Evolutionary conservation across 768 basidiomycete species (phyloP).

Genomic region (Tricholoma furcatifolium): DNA sequence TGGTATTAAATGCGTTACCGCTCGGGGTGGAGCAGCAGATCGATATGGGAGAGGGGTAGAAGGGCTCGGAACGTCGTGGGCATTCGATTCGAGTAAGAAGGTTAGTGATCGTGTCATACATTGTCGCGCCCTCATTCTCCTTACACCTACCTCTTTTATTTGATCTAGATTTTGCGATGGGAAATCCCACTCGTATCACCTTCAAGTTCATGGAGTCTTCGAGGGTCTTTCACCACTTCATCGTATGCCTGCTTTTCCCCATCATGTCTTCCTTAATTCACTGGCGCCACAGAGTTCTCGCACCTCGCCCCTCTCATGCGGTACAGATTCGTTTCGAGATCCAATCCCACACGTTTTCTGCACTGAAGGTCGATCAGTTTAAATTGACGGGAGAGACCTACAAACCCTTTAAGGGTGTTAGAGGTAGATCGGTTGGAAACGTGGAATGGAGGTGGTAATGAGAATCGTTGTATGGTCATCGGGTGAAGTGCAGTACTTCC

Average conservation of each 20-base stretch:
- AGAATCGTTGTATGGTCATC: slow-evolving; percentile 4
- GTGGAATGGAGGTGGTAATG: slow-evolving; percentile 66
- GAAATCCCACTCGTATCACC: slow-evolving; percentile 67
- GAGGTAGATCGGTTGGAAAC: slow-evolving; percentile 62
- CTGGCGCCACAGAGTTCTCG: slow-evolving; percentile 23
- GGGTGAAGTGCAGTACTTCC: no score
- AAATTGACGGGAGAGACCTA: slow-evolving; percentile 77
- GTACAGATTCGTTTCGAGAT: slow-evolving; percentile 73
- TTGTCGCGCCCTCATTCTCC: background rate
- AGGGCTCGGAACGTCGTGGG: slow-evolving; percentile 63
- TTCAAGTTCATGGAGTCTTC: slow-evolving; percentile 68
- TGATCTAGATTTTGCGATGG: slow-evolving; percentile 71
- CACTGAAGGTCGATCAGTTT: slow-evolving; percentile 83
- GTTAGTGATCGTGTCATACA: slow-evolving; percentile 31
- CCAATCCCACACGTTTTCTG: slow-evolving; percentile 70
- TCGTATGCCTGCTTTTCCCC: background rate
- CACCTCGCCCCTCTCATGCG: slow-evolving; percentile 71
- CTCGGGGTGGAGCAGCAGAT: slow-evolving; percentile 42
- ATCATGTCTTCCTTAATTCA: background rate
- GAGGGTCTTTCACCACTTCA: slow-evolving; percentile 63
- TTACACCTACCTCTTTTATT: background rate
- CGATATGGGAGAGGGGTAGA: slow-evolving; percentile 24
- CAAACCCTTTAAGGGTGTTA: slow-evolving; percentile 91
- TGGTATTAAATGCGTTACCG: slow-evolving; percentile 69
- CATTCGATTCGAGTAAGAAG: slow-evolving; percentile 69